A percentile compares a stretch with the other conserved stretches of the same genome.
These are phyloP conservation scores for Phaeophleospora eucalypticola DNA, from an alignment of 2,329 filamentous ascomycete genomes.

Conservation along the genomic window DNA sequence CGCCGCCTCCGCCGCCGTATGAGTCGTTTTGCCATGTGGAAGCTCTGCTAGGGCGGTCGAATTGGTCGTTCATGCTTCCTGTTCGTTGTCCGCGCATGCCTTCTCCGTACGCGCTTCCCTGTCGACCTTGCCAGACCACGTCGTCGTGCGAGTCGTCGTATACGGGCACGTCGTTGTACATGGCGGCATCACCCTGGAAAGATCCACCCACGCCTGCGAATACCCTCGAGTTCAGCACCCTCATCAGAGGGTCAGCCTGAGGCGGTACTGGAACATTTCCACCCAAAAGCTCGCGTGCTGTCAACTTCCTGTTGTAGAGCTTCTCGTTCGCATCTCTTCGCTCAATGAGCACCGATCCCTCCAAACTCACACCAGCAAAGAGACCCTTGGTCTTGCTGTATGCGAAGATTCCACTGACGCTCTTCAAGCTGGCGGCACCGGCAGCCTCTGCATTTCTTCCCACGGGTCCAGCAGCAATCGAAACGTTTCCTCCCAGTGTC, in stretches of 20 bases:
- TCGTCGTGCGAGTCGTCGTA: slow-evolving; percentile 82
- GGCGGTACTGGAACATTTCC: slow-evolving; percentile 75
- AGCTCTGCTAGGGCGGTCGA: slow-evolving; percentile 55
- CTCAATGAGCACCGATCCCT: slow-evolving; percentile 90
- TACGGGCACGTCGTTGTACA: slow-evolving; percentile 92
- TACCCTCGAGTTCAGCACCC: slow-evolving; percentile 75
- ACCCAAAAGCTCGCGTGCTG: slow-evolving; percentile 74
- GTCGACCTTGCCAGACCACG: slow-evolving; percentile 75
- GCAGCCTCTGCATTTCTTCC: slow-evolving; percentile 95
- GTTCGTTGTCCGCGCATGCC: slow-evolving; percentile 53
- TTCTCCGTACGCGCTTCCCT: slow-evolving; percentile 67
- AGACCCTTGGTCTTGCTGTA: slow-evolving; percentile 98
- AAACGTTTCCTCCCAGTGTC: slow-evolving; percentile 93
- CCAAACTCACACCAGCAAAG: slow-evolving; percentile 91
- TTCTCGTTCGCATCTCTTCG: slow-evolving; percentile 95
- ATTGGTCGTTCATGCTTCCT: slow-evolving; percentile 41
- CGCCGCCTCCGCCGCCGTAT: slow-evolving; percentile 57
- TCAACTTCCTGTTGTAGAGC: slow-evolving; percentile 79
- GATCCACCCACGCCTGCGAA: slow-evolving; percentile 65
- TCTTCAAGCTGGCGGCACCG: slow-evolving; percentile 83
- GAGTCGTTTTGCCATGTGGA: slow-evolving; percentile 72
- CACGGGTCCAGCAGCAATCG: slow-evolving; percentile 87
- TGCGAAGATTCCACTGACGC: slow-evolving; percentile 87
- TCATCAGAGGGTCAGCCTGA: slow-evolving; percentile 78
- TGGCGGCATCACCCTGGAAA: slow-evolving; percentile 53